Base-by-base conservation (phyloP, 2,329 filamentous ascomycete species). In the Neurospora sp. region DNA sequence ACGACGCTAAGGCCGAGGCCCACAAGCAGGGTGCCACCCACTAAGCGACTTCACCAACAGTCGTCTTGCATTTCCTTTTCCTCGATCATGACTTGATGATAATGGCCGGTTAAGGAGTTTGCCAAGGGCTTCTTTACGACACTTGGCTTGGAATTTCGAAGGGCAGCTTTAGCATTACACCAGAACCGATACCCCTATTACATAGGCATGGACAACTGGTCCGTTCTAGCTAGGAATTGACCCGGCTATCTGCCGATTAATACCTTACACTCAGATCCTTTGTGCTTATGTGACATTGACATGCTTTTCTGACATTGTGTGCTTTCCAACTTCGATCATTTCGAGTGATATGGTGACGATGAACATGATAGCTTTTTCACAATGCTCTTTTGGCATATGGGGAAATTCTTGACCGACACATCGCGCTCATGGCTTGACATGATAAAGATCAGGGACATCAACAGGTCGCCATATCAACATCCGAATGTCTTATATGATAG, bases 11-110 rank as follows among this genome's bases (percentile, higher is more conserved):
- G 23, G 79, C 79, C 66, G 79, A 80, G 78, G 75, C 74, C 75
- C 78, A 81, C 78, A 81, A 81, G 79, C 78, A 81, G 78, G 70
- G 73, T 42, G 77, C 76, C 39, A 80, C 74, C 67, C 79, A 81
- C 78, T 81, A 79, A 79, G 72, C 66, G 67, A 15, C 66, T 67
- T 52, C 19, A 39, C 15, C 52, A 46, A 71, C 67, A 67, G 66
- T 38, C 38, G 69, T 67, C 36, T 70, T 69, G 69, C 71, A 43
- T 66, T 71, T 71, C 67, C 70, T 67, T 43, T 58, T 28, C 46
- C 13, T 62, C 68, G n/a, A 39, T 28, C 66, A 42, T 42, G 68
- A 72, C 23, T 28, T 68, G 52, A 67, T 68, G 68, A 40, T 58
- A 69, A 70, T 62, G 52, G 52, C 52, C 52, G 19, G n/a, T 39